Conservation (phyloP, 495 filamentous ascomycete species). For the Xylaria scruposa region DNA sequence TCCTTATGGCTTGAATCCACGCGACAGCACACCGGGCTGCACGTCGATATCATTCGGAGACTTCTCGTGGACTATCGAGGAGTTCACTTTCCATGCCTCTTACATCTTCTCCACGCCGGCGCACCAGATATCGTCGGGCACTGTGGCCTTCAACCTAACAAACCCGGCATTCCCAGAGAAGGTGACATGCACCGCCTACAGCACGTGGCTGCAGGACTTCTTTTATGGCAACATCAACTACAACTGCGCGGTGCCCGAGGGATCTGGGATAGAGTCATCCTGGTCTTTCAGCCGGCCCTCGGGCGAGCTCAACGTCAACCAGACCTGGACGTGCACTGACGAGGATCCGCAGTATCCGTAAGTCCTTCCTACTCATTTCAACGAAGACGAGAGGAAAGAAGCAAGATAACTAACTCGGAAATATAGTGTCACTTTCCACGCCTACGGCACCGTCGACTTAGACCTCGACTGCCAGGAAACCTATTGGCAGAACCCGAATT, state of each 20-base stretch:
- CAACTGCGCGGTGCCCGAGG: constrained; percentile 42
- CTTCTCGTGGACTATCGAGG: constrained; percentile 44
- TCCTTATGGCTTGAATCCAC: constrained; percentile 24
- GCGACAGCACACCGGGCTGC: constrained; percentile 38
- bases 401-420: background rate
- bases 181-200: constrained; percentile 45
- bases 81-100: constrained; percentile 48
- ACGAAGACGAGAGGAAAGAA: too few species aligned
- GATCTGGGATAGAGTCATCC: constrained; percentile 31
- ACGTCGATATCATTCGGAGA: constrained; percentile 39
- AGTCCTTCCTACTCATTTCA: constrained; percentile 22
- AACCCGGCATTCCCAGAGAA: constrained; percentile 46
- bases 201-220: constrained; percentile 51
- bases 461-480: constrained; percentile 46
- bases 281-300: constrained; percentile 46
- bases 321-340: constrained; percentile 52
- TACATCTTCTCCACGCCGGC: constrained; percentile 53
- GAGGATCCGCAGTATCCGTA: constrained; percentile 47
- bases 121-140: constrained; percentile 52
- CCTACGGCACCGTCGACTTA: constrained; percentile 41
- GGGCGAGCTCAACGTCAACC: constrained; percentile 45
- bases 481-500: constrained; percentile 48
- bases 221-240: constrained; percentile 52
- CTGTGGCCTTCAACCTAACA: constrained; percentile 50
- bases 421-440: constrained; percentile 45